Evolutionary conservation across 495 filamentous ascomycete species (phyloP), one percentile per base, ranked within the genome.

Genomic region (Tuber indicum): DNA sequence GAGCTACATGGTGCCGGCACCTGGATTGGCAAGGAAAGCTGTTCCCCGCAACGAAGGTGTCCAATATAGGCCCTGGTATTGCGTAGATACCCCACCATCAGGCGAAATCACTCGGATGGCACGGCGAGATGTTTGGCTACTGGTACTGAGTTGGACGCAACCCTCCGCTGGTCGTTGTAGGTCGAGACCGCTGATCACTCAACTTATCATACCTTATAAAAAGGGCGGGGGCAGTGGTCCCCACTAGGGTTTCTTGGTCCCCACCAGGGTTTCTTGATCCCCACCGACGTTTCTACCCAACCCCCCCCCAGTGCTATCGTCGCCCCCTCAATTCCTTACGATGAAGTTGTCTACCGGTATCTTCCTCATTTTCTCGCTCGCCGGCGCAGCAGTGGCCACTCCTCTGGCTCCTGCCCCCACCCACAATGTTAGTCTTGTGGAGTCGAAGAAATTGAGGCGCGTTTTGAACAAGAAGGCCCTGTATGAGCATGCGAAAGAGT

Each of bases 401-500:
- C 42, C 71, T 17, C 16, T 8, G 3, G 26, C 36, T 2, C 41
- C 26, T n/a, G 12, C 7, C 21, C 42, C 41, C 71, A 7, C 32
- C 32, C 32, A 7, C 3, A 45, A 74, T n/a, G 52, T 70, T 14
- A 74, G 75, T 47, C 82, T 78, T 41, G 81, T 83, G 26, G 70
- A 84, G 66, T 78, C 77, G 17, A 77, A 81, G 23, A 70, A 81
- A 74, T 83, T 84, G 52, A 79, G 80, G 17, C 78, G 78, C 23
- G 72, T 58, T 3, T 72, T 84, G 44, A 75, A 73, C 17, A 74
- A 84, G 58, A 77, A 84, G 21, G 84, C 84, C 77, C 84, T 88
- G 36, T 77, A 86, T 42, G 82, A 80, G 10, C 87, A 86, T 73
- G 83, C 87, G 19, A 82, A 87, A 71, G 85, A 85, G 77, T 82